Evolutionary conservation across 108 stramenopile species (phyloP).

Genomic region (Skeletonema grethae): DNA sequence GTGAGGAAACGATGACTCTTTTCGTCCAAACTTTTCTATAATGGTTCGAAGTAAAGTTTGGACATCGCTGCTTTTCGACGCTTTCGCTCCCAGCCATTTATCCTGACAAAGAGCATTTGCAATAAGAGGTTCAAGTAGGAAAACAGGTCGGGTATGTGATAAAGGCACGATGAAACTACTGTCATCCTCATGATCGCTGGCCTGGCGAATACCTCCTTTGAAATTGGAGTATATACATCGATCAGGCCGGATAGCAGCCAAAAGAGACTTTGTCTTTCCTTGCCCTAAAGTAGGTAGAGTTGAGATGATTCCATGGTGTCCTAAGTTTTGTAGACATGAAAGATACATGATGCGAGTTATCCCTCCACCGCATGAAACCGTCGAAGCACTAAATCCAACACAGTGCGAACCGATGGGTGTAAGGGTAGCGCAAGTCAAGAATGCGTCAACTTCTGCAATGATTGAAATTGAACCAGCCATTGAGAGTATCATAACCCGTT

Average conservation of each 20-base stretch:
- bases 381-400: slow-evolving; percentile 63
- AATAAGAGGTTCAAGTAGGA: slow-evolving; percentile 81
- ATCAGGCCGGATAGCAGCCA: slow-evolving; percentile 77
- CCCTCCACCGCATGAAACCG: slow-evolving; percentile 23
- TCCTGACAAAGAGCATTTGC: slow-evolving; percentile 82
- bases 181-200: slow-evolving; percentile 56
- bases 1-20: slow-evolving; percentile 71
- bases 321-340: slow-evolving; percentile 55
- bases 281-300: slow-evolving; percentile 52
- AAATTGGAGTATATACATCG: slow-evolving; percentile 56
- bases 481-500: slow-evolving; percentile 71
- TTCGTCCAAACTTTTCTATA: slow-evolving; percentile 84
- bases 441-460: slow-evolving; percentile 46
- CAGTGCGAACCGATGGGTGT: slow-evolving; percentile 78
- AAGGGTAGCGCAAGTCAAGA: slow-evolving; percentile 48
- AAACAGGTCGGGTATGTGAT: slow-evolving; percentile 61
- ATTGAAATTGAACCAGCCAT: slow-evolving; percentile 43
- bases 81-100: slow-evolving; percentile 29
- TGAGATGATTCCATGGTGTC: slow-evolving; percentile 57
- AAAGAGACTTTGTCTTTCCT: slow-evolving; percentile 35
- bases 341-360: slow-evolving; percentile 64
- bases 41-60: slow-evolving; percentile 58
- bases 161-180: slow-evolving; percentile 56
- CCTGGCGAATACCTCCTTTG: slow-evolving; percentile 56
- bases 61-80: slow-evolving; percentile 17